Conservation (phyloP, 148 eudicot species). For the Vaccinium darrowii region DNA sequence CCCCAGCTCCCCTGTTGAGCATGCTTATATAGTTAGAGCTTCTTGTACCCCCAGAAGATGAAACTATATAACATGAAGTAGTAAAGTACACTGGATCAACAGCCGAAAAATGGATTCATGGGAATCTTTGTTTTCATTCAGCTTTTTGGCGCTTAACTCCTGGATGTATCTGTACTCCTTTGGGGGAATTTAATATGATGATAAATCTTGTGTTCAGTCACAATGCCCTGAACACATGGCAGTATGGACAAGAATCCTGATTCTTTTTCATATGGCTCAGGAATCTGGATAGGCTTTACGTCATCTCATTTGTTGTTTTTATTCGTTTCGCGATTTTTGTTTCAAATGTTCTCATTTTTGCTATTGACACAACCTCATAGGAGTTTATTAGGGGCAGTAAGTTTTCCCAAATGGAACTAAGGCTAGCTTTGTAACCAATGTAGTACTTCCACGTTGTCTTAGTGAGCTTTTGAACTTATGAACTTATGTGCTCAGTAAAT, state of each 20-base stretch:
- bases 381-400: neutral
- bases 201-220: neutral
- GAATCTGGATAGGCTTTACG: neutral
- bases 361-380: neutral
- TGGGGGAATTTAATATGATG: neutral
- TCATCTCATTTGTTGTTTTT: neutral
- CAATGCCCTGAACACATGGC: neutral
- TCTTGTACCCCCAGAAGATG: neutral
- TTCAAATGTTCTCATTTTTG: neutral
- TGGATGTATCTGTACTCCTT: neutral
- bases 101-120: neutral
- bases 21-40: neutral
- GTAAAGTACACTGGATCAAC: neutral
- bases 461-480: neutral
- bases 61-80: neutral
- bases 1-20: neutral
- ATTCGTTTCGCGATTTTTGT: neutral
- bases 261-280: neutral
- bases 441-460: too few relatives aligned
- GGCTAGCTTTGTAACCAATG: neutral
- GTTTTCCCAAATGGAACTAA: neutral
- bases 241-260: neutral
- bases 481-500: neutral
- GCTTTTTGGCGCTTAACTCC: conserved; percentile 3
- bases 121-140: conserved; percentile 10